A percentile compares a stretch with the other conserved stretches of the same genome.
phyloP scores from a whole-genome alignment of 768 basidiomycete genomes.

The Vararia minispora region DNA sequence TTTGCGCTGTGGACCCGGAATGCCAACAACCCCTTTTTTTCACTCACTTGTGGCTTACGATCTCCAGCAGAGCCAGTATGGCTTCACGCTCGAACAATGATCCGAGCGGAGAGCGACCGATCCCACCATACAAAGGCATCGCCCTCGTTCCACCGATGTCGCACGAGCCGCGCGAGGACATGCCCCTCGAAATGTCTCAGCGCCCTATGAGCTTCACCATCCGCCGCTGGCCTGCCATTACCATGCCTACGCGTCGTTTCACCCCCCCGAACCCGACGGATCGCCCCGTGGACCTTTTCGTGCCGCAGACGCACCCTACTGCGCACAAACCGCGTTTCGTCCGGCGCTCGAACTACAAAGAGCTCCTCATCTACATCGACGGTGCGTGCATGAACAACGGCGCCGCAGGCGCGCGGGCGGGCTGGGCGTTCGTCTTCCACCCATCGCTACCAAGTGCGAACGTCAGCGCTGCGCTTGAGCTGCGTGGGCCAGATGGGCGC shows the following conservation, averaged over 20 bases:
- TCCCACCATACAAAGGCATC: too few relatives aligned
- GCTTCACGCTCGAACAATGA: too few relatives aligned
- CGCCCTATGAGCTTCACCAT: neutral
- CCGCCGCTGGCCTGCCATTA: neutral
- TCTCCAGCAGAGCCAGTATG: too few relatives aligned
- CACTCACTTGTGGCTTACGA: too few relatives aligned
- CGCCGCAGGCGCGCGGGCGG: neutral
- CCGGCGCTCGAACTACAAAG: conserved; percentile 3
- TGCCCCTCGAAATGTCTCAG: conserved; percentile 3
- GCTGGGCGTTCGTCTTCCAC: conserved; percentile 1
- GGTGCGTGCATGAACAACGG: neutral
- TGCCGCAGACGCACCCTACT: conserved; percentile 1
- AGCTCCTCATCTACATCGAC: conserved; percentile 2
- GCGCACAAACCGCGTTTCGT: conserved; percentile 4
- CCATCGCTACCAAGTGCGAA: conserved; percentile 1
- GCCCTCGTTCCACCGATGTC: too few relatives aligned
- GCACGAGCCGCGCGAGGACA: conserved; percentile 2
- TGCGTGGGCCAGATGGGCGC: neutral
- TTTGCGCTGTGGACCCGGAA: too few relatives aligned
- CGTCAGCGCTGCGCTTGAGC: neutral
- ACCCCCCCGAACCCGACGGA: conserved; percentile 1
- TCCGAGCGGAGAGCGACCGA: too few relatives aligned
- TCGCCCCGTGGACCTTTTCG: conserved; percentile 1
- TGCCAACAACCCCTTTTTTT: too few relatives aligned
- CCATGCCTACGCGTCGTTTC: neutral